phyloP scores from a whole-genome alignment of 305 asterid species.

The Monarda citriodora region DNA sequence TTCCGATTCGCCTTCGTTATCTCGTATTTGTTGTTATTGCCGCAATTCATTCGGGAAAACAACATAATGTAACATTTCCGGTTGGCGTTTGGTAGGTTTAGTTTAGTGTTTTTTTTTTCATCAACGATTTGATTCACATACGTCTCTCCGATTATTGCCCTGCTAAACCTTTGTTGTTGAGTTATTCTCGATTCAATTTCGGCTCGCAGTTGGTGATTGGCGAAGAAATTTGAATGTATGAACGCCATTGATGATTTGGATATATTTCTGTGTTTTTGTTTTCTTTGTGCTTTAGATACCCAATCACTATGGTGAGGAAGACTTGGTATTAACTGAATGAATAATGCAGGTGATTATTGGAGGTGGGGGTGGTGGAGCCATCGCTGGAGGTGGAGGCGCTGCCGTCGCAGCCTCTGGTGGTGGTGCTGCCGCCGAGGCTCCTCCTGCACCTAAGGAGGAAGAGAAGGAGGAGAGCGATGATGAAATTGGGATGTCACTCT shows the following conservation, averaged over 20 bases:
- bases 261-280: not conserved
- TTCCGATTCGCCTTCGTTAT: not conserved
- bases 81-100: not conserved
- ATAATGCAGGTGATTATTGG: slow-evolving; percentile 74
- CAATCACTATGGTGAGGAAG: too few species aligned
- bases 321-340: not conserved
- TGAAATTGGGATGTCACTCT: slow-evolving; percentile 69
- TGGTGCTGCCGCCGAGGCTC: slow-evolving; percentile 53
- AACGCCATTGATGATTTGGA: not conserved
- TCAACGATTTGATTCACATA: not conserved
- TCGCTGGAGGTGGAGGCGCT: slow-evolving; percentile 38
- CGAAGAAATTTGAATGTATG: not conserved
- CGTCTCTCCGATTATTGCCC: not conserved
- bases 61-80: too few species aligned
- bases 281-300: too few species aligned
- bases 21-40: not conserved
- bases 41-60: too few species aligned
- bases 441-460: slow-evolving; percentile 57
- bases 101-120: not conserved
- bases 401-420: slow-evolving; percentile 64
- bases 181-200: not conserved
- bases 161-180: too few species aligned
- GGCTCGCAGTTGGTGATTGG: not conserved
- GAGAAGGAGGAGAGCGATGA: slow-evolving; percentile 79
- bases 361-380: slow-evolving; percentile 52